Evolutionary conservation across 805 yeast genomes (phyloP).

Genomic region (Wickerhamiella sergipiensis): DNA sequence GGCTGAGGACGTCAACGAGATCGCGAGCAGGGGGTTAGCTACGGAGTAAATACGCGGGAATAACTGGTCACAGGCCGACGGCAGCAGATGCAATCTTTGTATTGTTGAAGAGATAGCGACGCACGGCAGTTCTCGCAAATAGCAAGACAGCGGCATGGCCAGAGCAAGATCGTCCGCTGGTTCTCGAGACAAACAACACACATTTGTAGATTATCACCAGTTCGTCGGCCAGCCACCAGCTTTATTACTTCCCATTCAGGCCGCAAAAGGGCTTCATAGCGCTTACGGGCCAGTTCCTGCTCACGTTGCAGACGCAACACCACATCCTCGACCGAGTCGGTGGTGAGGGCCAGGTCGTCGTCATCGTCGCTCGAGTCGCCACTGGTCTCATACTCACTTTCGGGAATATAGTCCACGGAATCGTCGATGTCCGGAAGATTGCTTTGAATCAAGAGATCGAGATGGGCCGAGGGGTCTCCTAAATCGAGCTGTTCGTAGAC

Average conservation of each 20-base stretch:
- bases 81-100: slow-evolving; percentile 76
- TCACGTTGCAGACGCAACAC: neutral
- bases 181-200: slow-evolving; percentile 77
- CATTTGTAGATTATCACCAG: neutral
- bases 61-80: slow-evolving; percentile 58
- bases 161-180: slow-evolving; percentile 61
- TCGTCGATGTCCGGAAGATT: slow-evolving; percentile 1
- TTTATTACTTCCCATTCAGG: neutral
- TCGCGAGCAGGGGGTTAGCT: no score
- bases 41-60: slow-evolving; percentile 47
- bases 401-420: slow-evolving; percentile 1
- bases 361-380: neutral
- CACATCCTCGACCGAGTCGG: neutral
- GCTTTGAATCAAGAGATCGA: neutral
- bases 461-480: slow-evolving; percentile 1
- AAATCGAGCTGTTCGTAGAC: neutral
- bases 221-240: neutral
- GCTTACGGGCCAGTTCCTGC: neutral
- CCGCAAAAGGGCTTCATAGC: neutral
- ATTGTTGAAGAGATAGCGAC: slow-evolving; percentile 56
- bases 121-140: slow-evolving; percentile 75
- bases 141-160: slow-evolving; percentile 91
- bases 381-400: neutral
- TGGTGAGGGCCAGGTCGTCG: neutral
- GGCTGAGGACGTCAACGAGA: no score